phyloP scores from a whole-genome alignment of 257 asterid species.

The Scutellaria galericulata region DNA sequence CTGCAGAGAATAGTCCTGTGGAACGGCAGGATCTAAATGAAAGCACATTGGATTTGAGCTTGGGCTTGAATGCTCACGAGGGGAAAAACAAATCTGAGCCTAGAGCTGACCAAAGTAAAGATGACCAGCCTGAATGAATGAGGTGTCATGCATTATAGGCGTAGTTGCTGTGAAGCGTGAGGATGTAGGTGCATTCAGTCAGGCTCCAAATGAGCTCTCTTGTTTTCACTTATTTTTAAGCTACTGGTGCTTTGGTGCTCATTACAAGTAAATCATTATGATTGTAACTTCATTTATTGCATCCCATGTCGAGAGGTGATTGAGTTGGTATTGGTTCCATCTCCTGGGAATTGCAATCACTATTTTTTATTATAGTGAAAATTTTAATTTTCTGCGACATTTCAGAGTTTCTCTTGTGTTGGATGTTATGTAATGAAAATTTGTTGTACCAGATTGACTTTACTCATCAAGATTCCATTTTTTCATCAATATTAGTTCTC shows the following conservation, averaged over 20 bases:
- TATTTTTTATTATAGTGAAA: constrained; percentile 28
- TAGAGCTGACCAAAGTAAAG: constrained; percentile 45
- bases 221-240: background rate
- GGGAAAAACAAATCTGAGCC: constrained; percentile 48
- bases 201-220: constrained; percentile 6
- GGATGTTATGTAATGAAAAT: constrained; percentile 23
- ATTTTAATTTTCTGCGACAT: background rate
- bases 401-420: constrained; percentile 7
- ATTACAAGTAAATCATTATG: constrained; percentile 17
- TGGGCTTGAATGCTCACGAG: constrained; percentile 69
- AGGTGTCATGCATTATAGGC: background rate
- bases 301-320: constrained; percentile 24
- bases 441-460: background rate
- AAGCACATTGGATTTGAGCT: constrained; percentile 77
- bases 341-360: constrained; percentile 29
- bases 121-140: constrained; percentile 32
- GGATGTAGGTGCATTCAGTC: background rate
- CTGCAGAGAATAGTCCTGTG: constrained; percentile 37
- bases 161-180: constrained; percentile 12
- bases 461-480: background rate
- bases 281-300: constrained; percentile 30
- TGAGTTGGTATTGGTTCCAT: constrained; percentile 37
- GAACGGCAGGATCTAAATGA: constrained; percentile 80
- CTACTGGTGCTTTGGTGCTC: background rate
- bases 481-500: background rate